phyloP scores from a whole-genome alignment of 2,329 filamentous ascomycete genomes.

The Pezicula radicicola region DNA sequence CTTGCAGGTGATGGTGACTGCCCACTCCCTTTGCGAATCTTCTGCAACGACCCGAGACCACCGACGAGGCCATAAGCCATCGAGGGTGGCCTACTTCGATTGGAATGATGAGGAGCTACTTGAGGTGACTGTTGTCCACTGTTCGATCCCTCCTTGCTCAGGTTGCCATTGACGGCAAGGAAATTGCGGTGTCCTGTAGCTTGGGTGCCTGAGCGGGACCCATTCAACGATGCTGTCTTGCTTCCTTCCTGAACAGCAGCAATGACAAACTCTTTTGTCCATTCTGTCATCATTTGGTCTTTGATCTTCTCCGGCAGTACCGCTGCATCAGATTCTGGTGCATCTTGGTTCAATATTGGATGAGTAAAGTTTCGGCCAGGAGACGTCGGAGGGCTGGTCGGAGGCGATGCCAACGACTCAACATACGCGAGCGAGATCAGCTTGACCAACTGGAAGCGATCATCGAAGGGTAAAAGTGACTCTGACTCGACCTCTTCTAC shows the following conservation, averaged over 20 bases:
- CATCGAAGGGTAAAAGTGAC: slow-evolving; percentile 71
- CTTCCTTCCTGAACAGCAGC: slow-evolving; percentile 65
- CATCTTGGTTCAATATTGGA: slow-evolving; percentile 53
- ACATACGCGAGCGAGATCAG: slow-evolving; percentile 72
- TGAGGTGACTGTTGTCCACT: slow-evolving; percentile 41
- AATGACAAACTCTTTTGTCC: slow-evolving; percentile 74
- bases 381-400: slow-evolving; percentile 66
- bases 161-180: slow-evolving; percentile 55
- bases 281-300: slow-evolving; percentile 75
- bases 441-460: slow-evolving; percentile 68
- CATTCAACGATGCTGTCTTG: slow-evolving; percentile 71
- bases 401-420: slow-evolving; percentile 57
- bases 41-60: slow-evolving; percentile 35
- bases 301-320: slow-evolving; percentile 61
- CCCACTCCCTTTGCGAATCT: slow-evolving; percentile 51
- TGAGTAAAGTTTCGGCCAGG: slow-evolving; percentile 63
- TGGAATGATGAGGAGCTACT: slow-evolving; percentile 26
- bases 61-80: slow-evolving; percentile 24
- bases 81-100: slow-evolving; percentile 23
- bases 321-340: slow-evolving; percentile 42
- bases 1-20: slow-evolving; percentile 41
- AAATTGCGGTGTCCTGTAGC: slow-evolving; percentile 42
- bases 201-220: slow-evolving; percentile 66
- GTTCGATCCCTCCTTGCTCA: slow-evolving; percentile 34
- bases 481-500: slow-evolving; percentile 57